Evolutionary conservation across 1,284 basidiomycete genomes (phyloP), one percentile per base, ranked within the genome.

Genomic region (Cronartium quercuum): DNA sequence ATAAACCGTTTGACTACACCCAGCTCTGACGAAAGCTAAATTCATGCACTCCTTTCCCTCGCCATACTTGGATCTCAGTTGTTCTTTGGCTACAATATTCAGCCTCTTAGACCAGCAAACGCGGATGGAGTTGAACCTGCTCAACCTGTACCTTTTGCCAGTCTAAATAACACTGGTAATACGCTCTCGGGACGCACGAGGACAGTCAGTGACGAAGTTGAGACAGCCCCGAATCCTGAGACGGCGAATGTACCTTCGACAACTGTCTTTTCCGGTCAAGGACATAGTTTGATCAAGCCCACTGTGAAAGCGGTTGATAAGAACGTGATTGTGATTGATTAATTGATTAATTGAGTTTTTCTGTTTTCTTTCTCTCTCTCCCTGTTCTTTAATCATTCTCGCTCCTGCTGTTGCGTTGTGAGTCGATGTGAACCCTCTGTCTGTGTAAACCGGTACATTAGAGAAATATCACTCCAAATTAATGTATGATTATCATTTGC

Each of bases 281-380:
- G 68, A 29, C 21, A 63, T 55, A 51, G 29, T 5, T 24, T 60
- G 58, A 35, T 24, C 4, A 60, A 60, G 15, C 41, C 61, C 35
- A 63, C 24, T 38, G 18, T n/a, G 29, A 38, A 38, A 40, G 29
- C 58, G n/a, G n/a, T 40, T 42, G 38, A 40, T 40, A 40, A 61
- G n/a, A 35, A 69, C 21, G 68, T 71, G n/a, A 71, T 71, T 35
- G 68, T 64, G n/a, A 71, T 71, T 34, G 68, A 71, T 65, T 29
- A 64, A 35, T 29, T n/a, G n/a, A n/a, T n/a, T n/a, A n/a, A n/a
- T n/a, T n/a, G n/a, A n/a, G n/a, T n/a, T n/a, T n/a, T n/a, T n/a
- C n/a, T n/a, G n/a, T n/a, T n/a, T n/a, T n/a, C n/a, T n/a, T n/a
- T n/a, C n/a, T n/a, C n/a, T n/a, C n/a, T n/a, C n/a, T n/a, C n/a